These are phyloP conservation scores for Mrakiaceae sp. DNA, from an alignment of 1,284 basidiomycete species.

Conservation along the genomic window DNA sequence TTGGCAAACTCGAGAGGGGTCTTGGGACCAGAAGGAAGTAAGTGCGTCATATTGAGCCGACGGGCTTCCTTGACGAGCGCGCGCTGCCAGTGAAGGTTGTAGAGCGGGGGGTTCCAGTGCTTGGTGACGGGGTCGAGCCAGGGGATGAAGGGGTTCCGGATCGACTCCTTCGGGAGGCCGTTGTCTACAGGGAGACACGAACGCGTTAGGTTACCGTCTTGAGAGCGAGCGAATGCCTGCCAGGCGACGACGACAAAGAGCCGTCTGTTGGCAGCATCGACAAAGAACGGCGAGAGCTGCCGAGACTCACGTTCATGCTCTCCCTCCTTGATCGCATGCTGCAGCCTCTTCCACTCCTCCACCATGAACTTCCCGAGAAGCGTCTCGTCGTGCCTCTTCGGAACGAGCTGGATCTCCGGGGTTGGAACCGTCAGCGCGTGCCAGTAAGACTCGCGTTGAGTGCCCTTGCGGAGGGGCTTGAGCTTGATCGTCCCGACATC, in stretches of 20 bases:
- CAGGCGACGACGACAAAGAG: neutral
- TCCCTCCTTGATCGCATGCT: neutral
- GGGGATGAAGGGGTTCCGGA: slow-evolving; percentile 15
- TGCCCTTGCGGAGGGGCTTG: neutral
- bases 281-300: neutral
- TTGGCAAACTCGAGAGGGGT: slow-evolving; percentile 7
- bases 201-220: neutral
- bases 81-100: neutral
- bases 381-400: neutral
- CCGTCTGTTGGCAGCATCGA: neutral
- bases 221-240: neutral
- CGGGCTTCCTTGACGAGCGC: slow-evolving; percentile 1
- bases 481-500: neutral
- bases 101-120: slow-evolving; percentile 1
- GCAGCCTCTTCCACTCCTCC: slow-evolving; percentile 6
- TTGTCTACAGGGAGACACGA: neutral
- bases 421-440: neutral
- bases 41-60: slow-evolving; percentile 2
- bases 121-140: slow-evolving; percentile 9
- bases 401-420: neutral
- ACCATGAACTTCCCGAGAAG: slow-evolving; percentile 8
- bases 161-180: slow-evolving; percentile 4
- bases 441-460: neutral
- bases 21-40: slow-evolving; percentile 16
- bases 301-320: neutral